These are phyloP conservation scores for Flaveria sonorensis DNA, from an alignment of 129 eudicot species.

Conservation along the genomic window DNA sequence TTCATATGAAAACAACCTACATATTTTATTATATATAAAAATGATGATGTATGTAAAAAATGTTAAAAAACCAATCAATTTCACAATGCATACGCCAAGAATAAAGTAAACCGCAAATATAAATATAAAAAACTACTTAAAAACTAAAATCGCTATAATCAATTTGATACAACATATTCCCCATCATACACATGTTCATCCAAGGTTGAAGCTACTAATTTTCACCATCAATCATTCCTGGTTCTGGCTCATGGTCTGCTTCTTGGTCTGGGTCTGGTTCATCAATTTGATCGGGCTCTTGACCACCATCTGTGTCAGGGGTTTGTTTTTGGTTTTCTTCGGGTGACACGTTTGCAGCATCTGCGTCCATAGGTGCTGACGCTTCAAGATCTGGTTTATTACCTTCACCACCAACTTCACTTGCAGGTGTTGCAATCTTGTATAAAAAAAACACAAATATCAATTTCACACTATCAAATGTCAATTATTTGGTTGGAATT, in stretches of 20 bases:
- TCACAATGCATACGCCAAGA: too few species aligned
- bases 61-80: too few species aligned
- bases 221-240: constrained; percentile 71
- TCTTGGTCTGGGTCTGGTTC: constrained; percentile 57
- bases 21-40: too few species aligned
- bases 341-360: constrained; percentile 51
- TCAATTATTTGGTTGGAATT: neutral
- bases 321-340: constrained; percentile 66
- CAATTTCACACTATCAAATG: neutral
- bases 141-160: too few species aligned
- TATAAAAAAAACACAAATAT: neutral
- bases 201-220: neutral
- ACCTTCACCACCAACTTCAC: constrained; percentile 70
- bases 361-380: constrained; percentile 64
- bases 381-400: constrained; percentile 61
- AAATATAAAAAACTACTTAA: too few species aligned
- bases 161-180: too few species aligned
- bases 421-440: constrained; percentile 63
- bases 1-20: too few species aligned
- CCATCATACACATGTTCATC: too few species aligned
- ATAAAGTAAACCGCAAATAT: too few species aligned
- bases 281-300: constrained; percentile 75
- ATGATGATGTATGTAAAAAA: too few species aligned
- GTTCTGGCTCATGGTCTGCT: constrained; percentile 55
- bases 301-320: constrained; percentile 63